Base-by-base conservation (phyloP, 306 rosid genomes). In the Lithocarpus polystachyus region DNA sequence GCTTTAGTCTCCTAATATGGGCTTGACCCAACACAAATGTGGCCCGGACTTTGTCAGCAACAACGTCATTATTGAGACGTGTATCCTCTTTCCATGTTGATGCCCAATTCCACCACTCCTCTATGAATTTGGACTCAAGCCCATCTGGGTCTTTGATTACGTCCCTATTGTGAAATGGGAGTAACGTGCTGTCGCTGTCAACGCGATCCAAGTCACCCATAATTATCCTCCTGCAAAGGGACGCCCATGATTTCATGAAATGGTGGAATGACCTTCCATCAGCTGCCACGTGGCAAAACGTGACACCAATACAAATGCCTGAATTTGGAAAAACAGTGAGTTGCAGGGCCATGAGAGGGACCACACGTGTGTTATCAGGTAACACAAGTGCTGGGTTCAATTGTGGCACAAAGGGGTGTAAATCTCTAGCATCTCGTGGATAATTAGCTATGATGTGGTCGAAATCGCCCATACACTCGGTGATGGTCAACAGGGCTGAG, bases 221-320 rank as follows among this genome's bases (percentile, higher is more conserved):
- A 29, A 29, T 29, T 29, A 29, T 76, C 13, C 23, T 14, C 55
- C 52, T 80, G 11, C 82, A 82, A n/a, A 82, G 3, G 65, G 75
- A 84, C 7, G 84, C 86, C 89, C 86, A 79, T 28, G 28, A 75
- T 53, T 82, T 82, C 23, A 85, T 72, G 68, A 85, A 85, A 68
- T 75, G 84, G 18, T 72, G 82, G 20, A 82, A 72, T 20, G 80
- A 40, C 56, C 19, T 79, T 2, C 82, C 86, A 26, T 82, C 82
- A 1, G 28, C 75, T 5, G 74, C 68, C 4, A 72, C 33, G 55
- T 85, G 89, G 61, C 67, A 31, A 35, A 79, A 85, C 0, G 71
- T 40, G 57, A 79, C 37, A 6, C 72, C 64, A 0, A 85, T 75
- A 17, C 45, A n/a, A 12, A 82, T 75, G 54, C 86, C 86, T 2